Evolutionary conservation across 75 land plant species (phyloP).

Genomic region (Picea glauca): DNA sequence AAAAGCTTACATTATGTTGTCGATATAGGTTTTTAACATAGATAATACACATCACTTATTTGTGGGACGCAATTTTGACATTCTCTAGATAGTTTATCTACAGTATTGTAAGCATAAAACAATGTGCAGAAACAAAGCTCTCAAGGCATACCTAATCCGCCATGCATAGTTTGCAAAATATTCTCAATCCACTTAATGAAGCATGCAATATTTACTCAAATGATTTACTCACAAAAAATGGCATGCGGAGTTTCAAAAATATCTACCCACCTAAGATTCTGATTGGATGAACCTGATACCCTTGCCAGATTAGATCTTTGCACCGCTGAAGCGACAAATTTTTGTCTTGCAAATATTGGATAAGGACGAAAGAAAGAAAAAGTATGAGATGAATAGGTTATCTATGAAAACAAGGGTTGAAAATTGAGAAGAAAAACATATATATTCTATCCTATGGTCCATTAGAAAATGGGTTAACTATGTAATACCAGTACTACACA

Average conservation of each 20-base stretch:
- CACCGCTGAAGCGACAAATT: slow-evolving; percentile 47
- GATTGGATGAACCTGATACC: slow-evolving; percentile 46
- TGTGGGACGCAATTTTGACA: not conserved
- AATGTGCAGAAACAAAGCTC: not conserved
- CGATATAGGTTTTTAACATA: not conserved
- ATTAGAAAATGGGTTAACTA: no score
- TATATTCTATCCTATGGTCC: no score
- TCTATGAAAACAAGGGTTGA: no score
- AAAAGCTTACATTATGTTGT: not conserved
- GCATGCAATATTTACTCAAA: not conserved
- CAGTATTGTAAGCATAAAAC: not conserved
- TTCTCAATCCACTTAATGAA: not conserved
- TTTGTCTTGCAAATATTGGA: slow-evolving; percentile 29
- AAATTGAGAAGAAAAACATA: no score
- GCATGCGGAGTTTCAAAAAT: not conserved
- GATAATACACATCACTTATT: not conserved
- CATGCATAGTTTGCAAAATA: not conserved
- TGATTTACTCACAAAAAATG: not conserved
- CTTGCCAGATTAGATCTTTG: slow-evolving; percentile 56
- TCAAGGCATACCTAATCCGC: not conserved
- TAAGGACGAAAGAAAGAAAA: no score
- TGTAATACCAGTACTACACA: no score
- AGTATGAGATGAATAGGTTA: no score
- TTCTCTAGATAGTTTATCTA: not conserved
- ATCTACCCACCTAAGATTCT: slow-evolving; percentile 32